Base-by-base conservation (phyloP, 805 yeast species). In the Debaryomyces maramus region DNA sequence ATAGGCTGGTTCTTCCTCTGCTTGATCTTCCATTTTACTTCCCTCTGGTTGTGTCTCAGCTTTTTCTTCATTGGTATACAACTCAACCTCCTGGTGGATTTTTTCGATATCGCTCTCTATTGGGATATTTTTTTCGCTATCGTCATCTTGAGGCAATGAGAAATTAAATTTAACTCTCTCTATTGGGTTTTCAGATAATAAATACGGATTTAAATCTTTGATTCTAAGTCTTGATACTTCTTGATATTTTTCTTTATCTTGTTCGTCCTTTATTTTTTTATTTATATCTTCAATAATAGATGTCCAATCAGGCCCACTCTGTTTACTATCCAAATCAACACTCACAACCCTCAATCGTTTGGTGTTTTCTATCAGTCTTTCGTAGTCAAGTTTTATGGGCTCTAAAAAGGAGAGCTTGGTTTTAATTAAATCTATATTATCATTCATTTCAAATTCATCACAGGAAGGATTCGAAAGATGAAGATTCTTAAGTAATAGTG, bases 181-280 rank as follows among this genome's bases (percentile, higher is more conserved):
- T 2, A 81, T 59, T 0, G 81, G 72, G 3, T 60, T 63, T 24
- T 74, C 78, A 0, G 77, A 64, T 20, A 77, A 65, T 10, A 63
- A 49, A 47, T 84, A 83, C 0, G 77, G 73, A 47, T 83, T 88
- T 21, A 70, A 55, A 22, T 65, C 55, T 47, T 64, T 76, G 4
- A 70, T 51, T 31, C 70, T 75, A 3, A 70, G 59, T 43, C 68
- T 74, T 3, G 78, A 34, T 8, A 52, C 35, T 5, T 56, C 60
- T 32, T 65, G 71, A 1, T 58, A 43, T 34, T 61, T 63, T 7
- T 62, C 65, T 47, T 64, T 60, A 32, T 63, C 68, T 19, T 62
- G 67, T 3, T 22, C 33, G 3, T 47, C 47, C 16, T 61, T 58
- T 15, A 73, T 51, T 32, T 65, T 68, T 7, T 52, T 50, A 21